Conservation (phyloP, 768 basidiomycete genomes). For the Lepiota venenata region DNA sequence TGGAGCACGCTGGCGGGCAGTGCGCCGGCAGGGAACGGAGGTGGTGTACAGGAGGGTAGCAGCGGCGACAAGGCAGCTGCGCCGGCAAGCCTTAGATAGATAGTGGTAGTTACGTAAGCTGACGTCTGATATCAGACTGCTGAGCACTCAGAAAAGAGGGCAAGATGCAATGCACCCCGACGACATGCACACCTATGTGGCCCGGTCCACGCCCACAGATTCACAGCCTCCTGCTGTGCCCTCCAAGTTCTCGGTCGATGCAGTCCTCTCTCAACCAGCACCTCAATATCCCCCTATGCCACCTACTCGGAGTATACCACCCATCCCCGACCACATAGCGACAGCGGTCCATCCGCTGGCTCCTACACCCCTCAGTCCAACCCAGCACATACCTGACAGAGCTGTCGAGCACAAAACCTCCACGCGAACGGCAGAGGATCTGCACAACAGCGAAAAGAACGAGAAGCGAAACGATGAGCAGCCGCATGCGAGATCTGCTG, state of each 20-base stretch:
- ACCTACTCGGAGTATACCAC: constrained; percentile 11
- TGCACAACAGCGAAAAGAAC: not conserved
- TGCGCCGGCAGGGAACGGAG: not conserved
- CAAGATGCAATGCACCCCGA: not conserved
- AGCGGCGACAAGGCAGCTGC: not conserved
- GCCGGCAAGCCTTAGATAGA: not conserved
- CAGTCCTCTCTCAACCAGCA: not conserved
- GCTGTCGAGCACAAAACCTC: not conserved
- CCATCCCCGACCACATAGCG: not conserved
- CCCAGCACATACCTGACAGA: not conserved
- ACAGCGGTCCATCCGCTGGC: not conserved
- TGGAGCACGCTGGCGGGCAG: constrained; percentile 40
- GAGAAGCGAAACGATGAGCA: not conserved
- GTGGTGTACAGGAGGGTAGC: not conserved
- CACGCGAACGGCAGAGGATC: not conserved
- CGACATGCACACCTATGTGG: not conserved
- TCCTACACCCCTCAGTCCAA: not conserved
- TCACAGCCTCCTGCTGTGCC: not conserved
- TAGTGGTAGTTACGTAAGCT: constrained; percentile 9
- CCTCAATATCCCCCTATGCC: constrained; percentile 8
- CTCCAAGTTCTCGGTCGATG: not conserved
- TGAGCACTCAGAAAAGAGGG: not conserved
- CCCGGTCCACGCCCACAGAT: not conserved
- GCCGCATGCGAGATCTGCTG: not conserved
- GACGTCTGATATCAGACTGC: constrained; percentile 2